Evolutionary conservation across 192 early-diverging fungal species (phyloP), one percentile per base, ranked within the genome.

Genomic region (Obelidium mucronatum): DNA sequence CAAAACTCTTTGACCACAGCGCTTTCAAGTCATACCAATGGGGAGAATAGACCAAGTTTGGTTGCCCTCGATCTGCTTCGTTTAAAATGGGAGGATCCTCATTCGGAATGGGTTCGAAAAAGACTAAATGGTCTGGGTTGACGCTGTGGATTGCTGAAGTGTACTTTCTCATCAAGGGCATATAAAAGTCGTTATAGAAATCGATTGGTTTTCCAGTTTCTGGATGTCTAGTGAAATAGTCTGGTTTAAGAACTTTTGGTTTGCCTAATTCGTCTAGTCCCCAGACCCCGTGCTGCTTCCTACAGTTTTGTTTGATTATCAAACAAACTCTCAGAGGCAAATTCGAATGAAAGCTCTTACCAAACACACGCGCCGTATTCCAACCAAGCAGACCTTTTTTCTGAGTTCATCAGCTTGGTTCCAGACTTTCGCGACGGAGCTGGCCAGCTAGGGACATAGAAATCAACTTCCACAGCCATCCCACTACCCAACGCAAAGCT

Each of bases 21-120:
- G 90, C 86, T 65, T 93, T 90, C n/a, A 94, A 76, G 73, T 95
- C 94, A 73, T 95, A 95, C 93, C 93, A 95, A 80, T 95, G 94
- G 17, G 94, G 94, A 1, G 93, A 84, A 73, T 90, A 95, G 2
- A 93, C 86, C 26, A 92, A 75, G 44, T 92, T 87, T 2, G 87
- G 69, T 40, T 90, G 75, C 44, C 44, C 59, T 22, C 81, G 59
- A 63, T 84, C 73, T 52, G 67, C 73, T 30, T 44, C 40, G 24
- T 36, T 51, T 30, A 85, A 55, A 31, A 37, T 31, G 17, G 86
- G 83, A 11, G 88, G 86, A 37, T 81, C 81, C 77, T 94, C 92
- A 58, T 94, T 94, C 24, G 93, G 91, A 13, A 94, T 78, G 2
- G 94, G 94, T 67, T 93, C 94, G 1, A 94, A 89, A 78, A 94